A percentile compares a stretch with the other conserved stretches of the same genome.
These are phyloP conservation scores for Alternaria triticina DNA, from an alignment of 2,329 filamentous ascomycete species.

Conservation along the genomic window DNA sequence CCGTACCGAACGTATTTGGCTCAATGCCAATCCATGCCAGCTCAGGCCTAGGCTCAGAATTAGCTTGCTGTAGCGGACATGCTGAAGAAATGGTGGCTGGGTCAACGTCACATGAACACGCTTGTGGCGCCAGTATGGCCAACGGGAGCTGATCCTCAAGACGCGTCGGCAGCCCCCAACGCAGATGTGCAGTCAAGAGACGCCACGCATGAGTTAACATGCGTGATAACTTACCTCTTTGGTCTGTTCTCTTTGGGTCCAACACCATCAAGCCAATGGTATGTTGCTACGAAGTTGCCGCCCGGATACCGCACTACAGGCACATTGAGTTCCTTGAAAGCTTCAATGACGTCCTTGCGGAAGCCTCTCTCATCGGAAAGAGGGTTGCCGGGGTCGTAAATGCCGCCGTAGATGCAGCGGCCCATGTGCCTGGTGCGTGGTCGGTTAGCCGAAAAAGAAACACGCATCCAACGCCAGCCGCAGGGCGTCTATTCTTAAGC, in stretches of 20 bases:
- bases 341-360: constrained; percentile 77
- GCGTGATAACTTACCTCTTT: constrained; percentile 48
- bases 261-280: constrained; percentile 84
- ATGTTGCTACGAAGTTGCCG: constrained; percentile 84
- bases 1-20: constrained; percentile 80
- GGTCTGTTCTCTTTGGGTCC: constrained; percentile 75
- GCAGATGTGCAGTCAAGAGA: not conserved
- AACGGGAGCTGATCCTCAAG: not conserved
- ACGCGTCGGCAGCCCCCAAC: not conserved
- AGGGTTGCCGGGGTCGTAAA: constrained; percentile 77
- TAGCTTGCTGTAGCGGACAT: constrained; percentile 1
- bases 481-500: constrained; percentile 31
- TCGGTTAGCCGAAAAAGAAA: constrained; percentile 27
- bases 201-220: not conserved
- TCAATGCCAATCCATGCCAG: constrained; percentile 81
- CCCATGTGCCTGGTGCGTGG: constrained; percentile 74
- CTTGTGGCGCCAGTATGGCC: not conserved
- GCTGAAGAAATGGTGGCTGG: not conserved
- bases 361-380: constrained; percentile 79
- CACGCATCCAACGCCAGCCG: constrained; percentile 1
- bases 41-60: constrained; percentile 62
- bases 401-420: constrained; percentile 84
- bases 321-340: constrained; percentile 74
- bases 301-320: constrained; percentile 83
- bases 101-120: not conserved